Evolutionary conservation across 768 basidiomycete species (phyloP), one percentile per base, ranked within the genome.

Genomic region (Tricholoma hemisulphureum): DNA sequence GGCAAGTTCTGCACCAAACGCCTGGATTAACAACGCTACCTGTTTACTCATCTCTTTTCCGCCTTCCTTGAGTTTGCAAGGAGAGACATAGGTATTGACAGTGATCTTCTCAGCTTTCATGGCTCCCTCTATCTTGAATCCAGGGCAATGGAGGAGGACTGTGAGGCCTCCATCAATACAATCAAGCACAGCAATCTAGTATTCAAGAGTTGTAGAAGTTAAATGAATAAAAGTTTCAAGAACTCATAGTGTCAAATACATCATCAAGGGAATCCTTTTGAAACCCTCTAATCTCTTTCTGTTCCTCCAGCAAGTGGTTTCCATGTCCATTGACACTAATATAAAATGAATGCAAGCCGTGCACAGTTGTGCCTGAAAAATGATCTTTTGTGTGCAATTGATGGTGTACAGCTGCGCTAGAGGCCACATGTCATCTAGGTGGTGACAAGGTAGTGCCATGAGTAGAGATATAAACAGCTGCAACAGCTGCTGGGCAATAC

Each of bases 1-100:
- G n/a, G 54, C 63, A 21, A 63, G 24, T 29, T 58, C 57, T 50
- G 48, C 54, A 24, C 54, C 57, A 51, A 63, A 61, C 3, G 48
- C 29, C 41, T 63, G 60, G 34, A 61, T 45, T 24, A 61, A 32
- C 24, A 58, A 23, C 14, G 58, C 57, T 14, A 61, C 32, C 18
- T 49, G 34, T 41, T 55, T 58, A 20, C 43, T 49, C 18, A 58
- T 34, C 32, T 41, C 34, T 21, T 56, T 48, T 13, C 49, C 56
- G 29, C 50, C 41, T 48, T 50, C 39, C 10, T 10, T 28, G 9
- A 59, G 50, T 41, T 56, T 53, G 24, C 24, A 49, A 39, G 57
- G 61, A 24, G 41, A 46, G 18, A 56, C 34, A 46, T 56, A 56
- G 28, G 51, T 31, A 29, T 62, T 35, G 2, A 59, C 23, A 16